These are phyloP conservation scores for Nasturtium officinale DNA, from an alignment of 345 rosid species.

Conservation along the genomic window DNA sequence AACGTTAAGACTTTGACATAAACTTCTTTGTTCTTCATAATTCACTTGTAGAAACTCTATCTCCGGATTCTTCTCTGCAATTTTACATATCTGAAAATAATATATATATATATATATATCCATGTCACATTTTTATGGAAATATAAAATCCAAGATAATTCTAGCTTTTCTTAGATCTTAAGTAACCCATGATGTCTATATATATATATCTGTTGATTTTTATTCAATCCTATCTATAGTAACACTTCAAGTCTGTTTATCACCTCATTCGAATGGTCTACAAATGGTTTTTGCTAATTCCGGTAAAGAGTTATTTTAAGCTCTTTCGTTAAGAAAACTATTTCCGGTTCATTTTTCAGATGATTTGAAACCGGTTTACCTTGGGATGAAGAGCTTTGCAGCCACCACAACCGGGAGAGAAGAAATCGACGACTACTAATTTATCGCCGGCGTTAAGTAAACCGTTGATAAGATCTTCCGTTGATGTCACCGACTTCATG, in stretches of 20 bases:
- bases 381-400: conserved; percentile 90
- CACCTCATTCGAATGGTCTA: not conserved
- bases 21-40: conserved; percentile 78
- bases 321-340: not conserved
- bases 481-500: conserved; percentile 70
- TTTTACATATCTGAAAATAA: conserved; percentile 68
- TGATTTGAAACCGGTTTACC: conserved; percentile 43
- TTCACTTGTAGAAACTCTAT: conserved; percentile 80
- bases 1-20: conserved; percentile 81
- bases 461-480: conserved; percentile 70
- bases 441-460: conserved; percentile 67
- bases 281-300: not conserved
- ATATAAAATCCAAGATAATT: not conserved
- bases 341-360: not conserved
- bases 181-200: not conserved
- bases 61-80: conserved; percentile 69
- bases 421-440: conserved; percentile 80
- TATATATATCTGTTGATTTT: not conserved
- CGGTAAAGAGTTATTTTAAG: not conserved
- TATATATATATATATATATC: conserved; percentile 5
- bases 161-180: not conserved
- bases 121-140: conserved; percentile 2
- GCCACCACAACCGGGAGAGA: conserved; percentile 93
- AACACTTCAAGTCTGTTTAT: not conserved
- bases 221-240: not conserved